Evolutionary conservation across 495 filamentous ascomycete genomes (phyloP), one percentile per base, ranked within the genome.

Genomic region (Talaromyces liani): DNA sequence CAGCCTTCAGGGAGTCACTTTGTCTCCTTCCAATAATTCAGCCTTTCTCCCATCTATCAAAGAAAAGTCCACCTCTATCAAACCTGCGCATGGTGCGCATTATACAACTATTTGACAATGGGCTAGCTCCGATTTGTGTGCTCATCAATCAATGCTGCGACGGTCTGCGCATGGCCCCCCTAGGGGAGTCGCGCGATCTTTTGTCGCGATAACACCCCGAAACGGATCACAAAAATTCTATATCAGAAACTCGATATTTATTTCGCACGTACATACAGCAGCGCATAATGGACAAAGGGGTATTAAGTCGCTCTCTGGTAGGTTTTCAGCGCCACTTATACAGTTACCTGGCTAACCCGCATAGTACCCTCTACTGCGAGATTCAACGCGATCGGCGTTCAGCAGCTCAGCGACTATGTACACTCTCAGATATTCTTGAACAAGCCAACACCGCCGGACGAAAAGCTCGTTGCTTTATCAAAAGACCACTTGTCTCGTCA

Each of bases 341-440:
- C 6, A 33, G 20, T 10, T 25, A 16, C 34, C 1, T 49, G 16
- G 29, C 60, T 62, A 62, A 62, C 20, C n/a, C 9, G 12, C 7
- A 29, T 71, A 87, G 85, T 87, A 49, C 77, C 80, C 27, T 81
- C 86, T 36, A 68, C 77, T 34, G 78, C 88, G 39, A 86, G 93
- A 60, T 91, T 87, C 77, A 98, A 97, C 71, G 89, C 94, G 62
- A 90, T 99, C 66, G 91, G 91, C 25, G 91, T 99, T 25, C 95
- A 99, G 76, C 93, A 97, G 67, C 72, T 99, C 49, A 94, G 91
- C 79, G 80, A 81, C 62, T 82, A 88, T 80, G 83, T 99, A 36
- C 88, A 92, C 73, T 68, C 84, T 4, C 95, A 98, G 73, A 78
- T 98, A 49, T 98, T 98, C 71, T 80, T 79, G n/a, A 75, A 78